phyloP scores from a whole-genome alignment of 306 rosid species.

The Biancaea sappan region DNA sequence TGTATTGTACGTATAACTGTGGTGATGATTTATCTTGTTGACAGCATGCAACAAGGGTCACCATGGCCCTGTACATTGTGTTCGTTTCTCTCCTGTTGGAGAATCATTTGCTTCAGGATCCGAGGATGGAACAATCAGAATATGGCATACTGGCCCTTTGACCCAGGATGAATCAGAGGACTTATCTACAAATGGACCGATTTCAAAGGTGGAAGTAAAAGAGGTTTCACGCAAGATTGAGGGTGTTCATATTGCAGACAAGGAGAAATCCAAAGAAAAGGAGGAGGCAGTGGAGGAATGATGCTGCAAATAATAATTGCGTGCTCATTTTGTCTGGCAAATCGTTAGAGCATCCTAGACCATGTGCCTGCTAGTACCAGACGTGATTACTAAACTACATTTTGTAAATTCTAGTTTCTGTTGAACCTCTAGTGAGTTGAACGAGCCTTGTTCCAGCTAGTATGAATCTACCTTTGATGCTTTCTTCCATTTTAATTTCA shows the following conservation, averaged over 20 bases:
- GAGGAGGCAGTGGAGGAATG: constrained; percentile 54
- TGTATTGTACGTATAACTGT: background rate
- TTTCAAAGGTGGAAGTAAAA: constrained; percentile 61
- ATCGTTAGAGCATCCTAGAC: background rate
- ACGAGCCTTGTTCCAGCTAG: background rate
- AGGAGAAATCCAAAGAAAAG: constrained; percentile 66
- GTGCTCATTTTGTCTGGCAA: background rate
- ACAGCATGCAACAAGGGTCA: constrained; percentile 97
- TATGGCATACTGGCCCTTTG: constrained; percentile 94
- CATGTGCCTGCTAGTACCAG: background rate
- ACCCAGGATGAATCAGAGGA: constrained; percentile 60
- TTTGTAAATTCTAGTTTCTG: constrained; percentile 5
- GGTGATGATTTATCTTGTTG: constrained; percentile 35
- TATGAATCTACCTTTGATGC: background rate
- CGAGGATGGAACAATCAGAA: constrained; percentile 96
- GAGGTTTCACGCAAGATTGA: constrained; percentile 79
- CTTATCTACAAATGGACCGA: constrained; percentile 55
- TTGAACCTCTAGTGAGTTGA: background rate
- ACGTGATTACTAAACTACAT: background rate
- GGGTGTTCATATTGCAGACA: constrained; percentile 70
- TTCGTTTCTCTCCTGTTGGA: constrained; percentile 96
- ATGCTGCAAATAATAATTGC: background rate
- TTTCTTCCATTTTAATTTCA: background rate
- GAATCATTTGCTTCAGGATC: constrained; percentile 99
- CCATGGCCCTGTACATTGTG: constrained; percentile 96